Evolutionary conservation across 1,284 basidiomycete species (phyloP), one percentile per base, ranked within the genome.

Genomic region (Austroboletus niveus): DNA sequence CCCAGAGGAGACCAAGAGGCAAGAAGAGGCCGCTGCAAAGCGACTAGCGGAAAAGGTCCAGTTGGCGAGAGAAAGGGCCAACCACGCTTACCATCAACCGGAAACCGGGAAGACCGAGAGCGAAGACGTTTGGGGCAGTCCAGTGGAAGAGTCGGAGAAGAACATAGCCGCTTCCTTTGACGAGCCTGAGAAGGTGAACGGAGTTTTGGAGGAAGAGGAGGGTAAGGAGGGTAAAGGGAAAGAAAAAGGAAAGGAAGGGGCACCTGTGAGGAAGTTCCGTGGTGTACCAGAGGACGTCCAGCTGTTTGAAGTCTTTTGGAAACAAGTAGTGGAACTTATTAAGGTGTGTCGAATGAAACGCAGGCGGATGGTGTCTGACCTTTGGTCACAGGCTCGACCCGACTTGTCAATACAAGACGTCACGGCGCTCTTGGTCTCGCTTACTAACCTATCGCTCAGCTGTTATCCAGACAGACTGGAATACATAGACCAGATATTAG

Each of bases 271-370:
- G 63, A 93, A 92, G 69, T 97, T 94, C 74, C 78, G 94, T 65
- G 95, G 95, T 29, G 87, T 98, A 45, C 94, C 95, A 7, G 89
- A 94, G 69, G 81, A 96, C 60, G 94, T 95, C 32, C 89, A 87
- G 63, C 71, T 98, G 48, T 98, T 98, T 58, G 95, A 98, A 68
- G 92, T 98, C 11, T 98, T 98, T 71, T 98, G 94, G 95, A 87
- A 92, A 58, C 95, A 98, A 69, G 91, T 98, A n/a, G 94, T 97
- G 8, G 89, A 95, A 66, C 81, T 98, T 34, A 94, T 98, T 76
- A 94, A 94, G 81, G 93, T 91, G 51, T 22, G 72, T 63, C 39
- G 24, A 12, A 29, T 14, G 20, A 22, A 17, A n/a, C 15, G 9
- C 4, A 1, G 17, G 29, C 1, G 0, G 30, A 24, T 7, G 3